Base-by-base conservation (phyloP, 1,139 yeast species). In the Diutina scorzettiae region DNA sequence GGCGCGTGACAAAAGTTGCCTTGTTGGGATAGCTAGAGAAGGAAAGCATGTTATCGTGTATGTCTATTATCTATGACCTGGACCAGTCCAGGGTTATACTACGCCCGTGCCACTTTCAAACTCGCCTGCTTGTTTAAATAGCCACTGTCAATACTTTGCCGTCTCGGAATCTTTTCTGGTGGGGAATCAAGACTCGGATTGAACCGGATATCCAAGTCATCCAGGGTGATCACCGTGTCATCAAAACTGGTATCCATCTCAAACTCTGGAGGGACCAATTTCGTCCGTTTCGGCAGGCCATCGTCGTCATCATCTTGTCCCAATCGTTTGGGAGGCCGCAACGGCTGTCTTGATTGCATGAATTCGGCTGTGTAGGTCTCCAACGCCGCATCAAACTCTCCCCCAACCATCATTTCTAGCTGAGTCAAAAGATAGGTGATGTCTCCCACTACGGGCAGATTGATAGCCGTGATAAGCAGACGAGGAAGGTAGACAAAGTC, bases 401-500 rank as follows among this genome's bases (percentile, higher is more conserved):
- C 19, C 6, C 25, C 23, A 9, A 11, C 39, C 6, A 34, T 8
- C 17, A 5, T 14, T 12, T 21, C 39, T 7, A 34, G 39, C 6
- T 28, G 17, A 4, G 19, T 19, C 12, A 23, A 18, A 7, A 34
- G 16, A 2, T 19, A 19, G 3, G 1, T 14, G 24, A 23, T 19
- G 17, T 34, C 28, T 4, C 39, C 39, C 2, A 4, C 12, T 2
- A 5, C n/a, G 7, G 11, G 20, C n/a, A 6, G 11, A 17, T 14
- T 19, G 21, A 32, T 32, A 3, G 39, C 39, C 9, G 16, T 16
- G 11, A 34, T 19, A 5, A 23, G 14, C 16, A n/a, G 19, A 4
- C 25, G 48, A 4, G 57, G 46, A 31, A 57, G 43, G 42, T 49
- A 56, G 33, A 51, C 51, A 45, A 51, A 60, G 2, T 54, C 55